Conservation (phyloP, 495 filamentous ascomycete species). For the Alectoria sarmentosa region DNA sequence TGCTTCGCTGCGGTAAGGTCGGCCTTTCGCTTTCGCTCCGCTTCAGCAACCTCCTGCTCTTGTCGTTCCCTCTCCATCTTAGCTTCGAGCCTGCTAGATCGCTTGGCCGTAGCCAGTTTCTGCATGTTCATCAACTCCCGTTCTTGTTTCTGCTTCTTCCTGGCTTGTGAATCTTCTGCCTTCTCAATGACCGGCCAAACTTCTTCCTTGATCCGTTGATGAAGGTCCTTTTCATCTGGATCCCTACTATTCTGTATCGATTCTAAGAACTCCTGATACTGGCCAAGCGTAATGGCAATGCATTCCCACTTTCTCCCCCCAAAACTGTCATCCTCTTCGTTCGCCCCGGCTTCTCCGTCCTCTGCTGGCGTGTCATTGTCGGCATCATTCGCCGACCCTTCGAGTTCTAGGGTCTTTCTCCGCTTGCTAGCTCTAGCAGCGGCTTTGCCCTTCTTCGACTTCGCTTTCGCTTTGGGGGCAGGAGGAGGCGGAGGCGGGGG, state of each 20-base stretch:
- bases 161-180: slow-evolving; percentile 66
- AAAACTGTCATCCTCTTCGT: slow-evolving; percentile 46
- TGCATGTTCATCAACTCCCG: slow-evolving; percentile 74
- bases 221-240: slow-evolving; percentile 70
- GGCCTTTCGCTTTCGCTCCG: slow-evolving; percentile 58
- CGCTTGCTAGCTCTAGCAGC: slow-evolving; percentile 65
- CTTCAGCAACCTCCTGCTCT: slow-evolving; percentile 63
- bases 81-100: slow-evolving; percentile 78
- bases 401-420: slow-evolving; percentile 50
- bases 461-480: slow-evolving; percentile 61
- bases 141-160: slow-evolving; percentile 61
- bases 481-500: slow-evolving; percentile 50
- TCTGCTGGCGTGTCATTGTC: slow-evolving; percentile 35
- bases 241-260: slow-evolving; percentile 67
- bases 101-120: slow-evolving; percentile 85
- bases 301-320: slow-evolving; percentile 85
- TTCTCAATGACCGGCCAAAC: slow-evolving; percentile 78
- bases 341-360: slow-evolving; percentile 34
- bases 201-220: slow-evolving; percentile 60
- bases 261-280: slow-evolving; percentile 67
- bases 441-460: slow-evolving; percentile 65
- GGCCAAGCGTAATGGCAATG: slow-evolving; percentile 67
- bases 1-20: slow-evolving; percentile 61
- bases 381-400: slow-evolving; percentile 49
- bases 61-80: slow-evolving; percentile 72